Evolutionary conservation across 306 rosid genomes (phyloP).

Genomic region (Glycine latifolia): DNA sequence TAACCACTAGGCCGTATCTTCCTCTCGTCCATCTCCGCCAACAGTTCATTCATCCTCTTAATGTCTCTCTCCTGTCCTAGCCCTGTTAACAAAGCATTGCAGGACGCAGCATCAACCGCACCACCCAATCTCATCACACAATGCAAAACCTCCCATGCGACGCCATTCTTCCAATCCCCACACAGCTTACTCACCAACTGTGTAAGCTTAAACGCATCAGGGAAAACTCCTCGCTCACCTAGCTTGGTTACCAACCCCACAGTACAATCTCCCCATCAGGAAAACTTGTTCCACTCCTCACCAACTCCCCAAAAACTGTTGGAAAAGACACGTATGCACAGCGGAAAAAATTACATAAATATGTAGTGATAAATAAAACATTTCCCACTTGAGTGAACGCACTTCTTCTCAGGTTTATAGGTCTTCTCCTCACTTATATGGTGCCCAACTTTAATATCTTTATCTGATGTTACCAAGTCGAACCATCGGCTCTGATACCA

Average conservation of each 20-base stretch:
- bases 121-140: conserved; percentile 60
- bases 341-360: no score
- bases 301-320: conserved; percentile 19
- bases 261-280: conserved; percentile 58
- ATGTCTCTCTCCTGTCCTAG: conserved; percentile 59
- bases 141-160: conserved; percentile 72
- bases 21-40: conserved; percentile 70
- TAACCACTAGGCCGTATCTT: conserved; percentile 61
- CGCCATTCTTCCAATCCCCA: conserved; percentile 53
- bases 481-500: no score
- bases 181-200: conserved; percentile 65
- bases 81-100: conserved; percentile 73
- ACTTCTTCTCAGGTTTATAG: no score
- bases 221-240: conserved; percentile 57
- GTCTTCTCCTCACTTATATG: no score
- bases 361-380: no score
- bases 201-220: conserved; percentile 57
- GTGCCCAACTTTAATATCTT: no score
- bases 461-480: no score
- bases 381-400: no score
- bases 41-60: conserved; percentile 67
- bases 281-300: conserved; percentile 53
- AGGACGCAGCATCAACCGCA: conserved; percentile 59
- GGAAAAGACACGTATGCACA: no score
- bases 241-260: conserved; percentile 60